A percentile compares a stretch with the other conserved stretches of the same genome.
Evolutionary conservation across 83 land plant species (phyloP).

Genomic region (Picea abies): DNA sequence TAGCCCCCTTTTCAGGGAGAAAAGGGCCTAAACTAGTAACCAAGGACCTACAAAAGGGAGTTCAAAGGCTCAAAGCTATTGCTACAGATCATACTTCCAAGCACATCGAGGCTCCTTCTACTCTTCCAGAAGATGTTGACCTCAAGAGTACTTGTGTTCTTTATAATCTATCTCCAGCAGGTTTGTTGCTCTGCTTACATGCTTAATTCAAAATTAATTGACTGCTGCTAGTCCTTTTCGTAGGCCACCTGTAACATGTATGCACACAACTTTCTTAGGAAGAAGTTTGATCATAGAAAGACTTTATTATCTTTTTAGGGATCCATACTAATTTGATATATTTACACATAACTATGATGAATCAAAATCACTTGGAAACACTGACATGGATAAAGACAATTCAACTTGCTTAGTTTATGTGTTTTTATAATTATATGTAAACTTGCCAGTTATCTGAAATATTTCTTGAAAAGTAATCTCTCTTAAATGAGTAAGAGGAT

Average conservation of each 20-base stretch:
- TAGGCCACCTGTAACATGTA: background rate
- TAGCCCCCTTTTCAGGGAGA: constrained; percentile 79
- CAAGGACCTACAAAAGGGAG: constrained; percentile 66
- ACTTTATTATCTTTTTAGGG: background rate
- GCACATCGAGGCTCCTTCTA: constrained; percentile 14
- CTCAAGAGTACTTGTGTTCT: constrained; percentile 18
- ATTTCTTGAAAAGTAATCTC: too few relatives aligned
- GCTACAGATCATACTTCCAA: constrained; percentile 20
- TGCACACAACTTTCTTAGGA: background rate
- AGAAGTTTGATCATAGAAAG: background rate
- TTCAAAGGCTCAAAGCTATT: constrained; percentile 25
- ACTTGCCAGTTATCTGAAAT: too few relatives aligned
- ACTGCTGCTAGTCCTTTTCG: background rate
- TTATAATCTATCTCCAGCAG: constrained; percentile 29
- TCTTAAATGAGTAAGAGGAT: too few relatives aligned
- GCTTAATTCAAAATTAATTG: background rate
- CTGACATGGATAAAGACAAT: too few relatives aligned
- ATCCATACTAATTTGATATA: too few relatives aligned
- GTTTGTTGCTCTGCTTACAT: constrained; percentile 2
- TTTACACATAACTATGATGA: too few relatives aligned
- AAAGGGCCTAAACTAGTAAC: constrained; percentile 81
- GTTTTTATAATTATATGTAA: too few relatives aligned
- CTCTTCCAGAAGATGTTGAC: constrained; percentile 15
- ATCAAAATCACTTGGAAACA: too few relatives aligned
- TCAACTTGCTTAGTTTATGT: too few relatives aligned